A percentile compares a stretch with the other conserved stretches of the same genome.
Evolutionary conservation across 768 basidiomycete species (phyloP).

Genomic region (Amanita polypyramis): DNA sequence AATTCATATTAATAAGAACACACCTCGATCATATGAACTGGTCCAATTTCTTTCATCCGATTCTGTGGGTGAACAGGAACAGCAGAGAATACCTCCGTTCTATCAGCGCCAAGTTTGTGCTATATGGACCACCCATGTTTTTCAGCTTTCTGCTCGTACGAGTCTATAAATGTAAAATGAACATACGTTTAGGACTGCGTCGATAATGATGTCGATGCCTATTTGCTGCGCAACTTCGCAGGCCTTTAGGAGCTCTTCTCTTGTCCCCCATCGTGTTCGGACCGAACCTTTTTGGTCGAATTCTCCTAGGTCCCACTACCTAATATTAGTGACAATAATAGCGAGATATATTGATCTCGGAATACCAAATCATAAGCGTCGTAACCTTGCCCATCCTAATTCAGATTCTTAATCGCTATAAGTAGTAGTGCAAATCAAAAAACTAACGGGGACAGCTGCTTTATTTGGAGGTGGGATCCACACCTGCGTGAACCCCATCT

Average conservation of each 20-base stretch:
- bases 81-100: conserved; percentile 55
- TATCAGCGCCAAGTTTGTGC: conserved; percentile 84
- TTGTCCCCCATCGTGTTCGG: conserved; percentile 81
- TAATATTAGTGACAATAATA: background rate
- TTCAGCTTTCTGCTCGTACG: background rate
- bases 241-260: conserved; percentile 64
- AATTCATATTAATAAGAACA: conserved; percentile 7
- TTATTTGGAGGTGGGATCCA: conserved; percentile 85
- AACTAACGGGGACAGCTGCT: conserved; percentile 48
- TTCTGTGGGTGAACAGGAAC: conserved; percentile 64
- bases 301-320: conserved; percentile 81
- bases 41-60: conserved; percentile 50
- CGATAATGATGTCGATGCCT: conserved; percentile 70
- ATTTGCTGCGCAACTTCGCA: conserved; percentile 56
- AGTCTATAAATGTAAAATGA: background rate
- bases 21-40: conserved; percentile 58
- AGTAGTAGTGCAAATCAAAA: background rate
- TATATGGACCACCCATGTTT: conserved; percentile 17
- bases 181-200: conserved; percentile 81
- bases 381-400: conserved; percentile 64
- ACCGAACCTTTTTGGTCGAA: conserved; percentile 67
- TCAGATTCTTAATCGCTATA: conserved; percentile 2
- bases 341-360: background rate
- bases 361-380: conserved; percentile 79
- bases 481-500: conserved; percentile 67